A percentile compares a stretch with the other conserved stretches of the same genome.
Evolutionary conservation across 2,329 filamentous ascomycete species (phyloP).

Genomic region (Fusarium xylarioides): DNA sequence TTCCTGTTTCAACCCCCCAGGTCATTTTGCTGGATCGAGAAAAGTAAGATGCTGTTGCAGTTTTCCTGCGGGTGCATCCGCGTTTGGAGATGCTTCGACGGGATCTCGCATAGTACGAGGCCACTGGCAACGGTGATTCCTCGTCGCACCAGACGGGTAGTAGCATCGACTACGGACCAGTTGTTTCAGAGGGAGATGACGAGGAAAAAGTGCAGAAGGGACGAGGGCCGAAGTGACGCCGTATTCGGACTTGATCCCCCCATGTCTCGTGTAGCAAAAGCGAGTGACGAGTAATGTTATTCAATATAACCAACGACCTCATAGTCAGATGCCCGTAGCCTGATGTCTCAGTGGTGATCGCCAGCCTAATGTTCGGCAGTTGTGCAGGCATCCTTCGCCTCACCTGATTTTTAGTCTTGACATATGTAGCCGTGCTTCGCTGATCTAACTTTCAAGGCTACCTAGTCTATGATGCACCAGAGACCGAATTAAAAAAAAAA

Average conservation of each 20-base stretch:
- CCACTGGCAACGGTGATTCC: constrained; percentile 14
- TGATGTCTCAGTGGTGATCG: not conserved
- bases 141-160: constrained; percentile 16
- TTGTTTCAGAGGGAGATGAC: constrained; percentile 2
- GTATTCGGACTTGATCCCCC: constrained; percentile 28
- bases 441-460: not conserved
- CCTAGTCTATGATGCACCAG: not conserved
- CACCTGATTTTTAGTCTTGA: not conserved
- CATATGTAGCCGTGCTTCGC: not conserved
- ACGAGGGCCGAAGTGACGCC: constrained; percentile 35
- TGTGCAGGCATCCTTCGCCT: not conserved
- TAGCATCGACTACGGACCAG: constrained; percentile 21
- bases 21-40: constrained; percentile 18
- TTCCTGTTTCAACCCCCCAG: not conserved
- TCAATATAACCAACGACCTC: not conserved
- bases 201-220: not conserved
- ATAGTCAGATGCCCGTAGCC: not conserved
- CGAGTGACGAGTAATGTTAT: constrained; percentile 20
- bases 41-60: constrained; percentile 13
- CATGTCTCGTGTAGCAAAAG: constrained; percentile 17
- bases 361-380: not conserved
- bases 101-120: constrained; percentile 37
- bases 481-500: not conserved
- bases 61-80: constrained; percentile 23
- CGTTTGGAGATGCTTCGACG: constrained; percentile 33